These are phyloP conservation scores for Aspergillus sp. DNA, from an alignment of 2,329 filamentous ascomycete species.

Conservation along the genomic window DNA sequence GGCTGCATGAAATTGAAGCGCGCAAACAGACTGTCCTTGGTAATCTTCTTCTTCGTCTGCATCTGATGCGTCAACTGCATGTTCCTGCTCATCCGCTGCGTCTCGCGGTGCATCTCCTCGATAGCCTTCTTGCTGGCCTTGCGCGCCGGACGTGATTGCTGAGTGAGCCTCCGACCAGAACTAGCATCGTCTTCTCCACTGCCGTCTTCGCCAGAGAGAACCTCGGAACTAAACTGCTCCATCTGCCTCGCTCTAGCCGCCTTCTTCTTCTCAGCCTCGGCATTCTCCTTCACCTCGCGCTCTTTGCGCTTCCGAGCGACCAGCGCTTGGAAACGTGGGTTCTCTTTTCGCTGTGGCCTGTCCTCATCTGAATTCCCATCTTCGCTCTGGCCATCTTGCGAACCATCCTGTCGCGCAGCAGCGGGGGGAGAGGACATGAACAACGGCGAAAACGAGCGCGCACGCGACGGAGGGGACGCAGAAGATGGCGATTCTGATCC, in stretches of 20 bases:
- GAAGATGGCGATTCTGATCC: constrained; percentile 19
- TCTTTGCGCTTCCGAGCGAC: constrained; percentile 66
- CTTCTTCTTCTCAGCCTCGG: constrained; percentile 33
- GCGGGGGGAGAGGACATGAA: constrained; percentile 34
- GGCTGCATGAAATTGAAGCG: constrained; percentile 65
- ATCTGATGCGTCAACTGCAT: constrained; percentile 87
- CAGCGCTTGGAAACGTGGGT: constrained; percentile 59
- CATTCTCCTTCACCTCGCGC: constrained; percentile 56
- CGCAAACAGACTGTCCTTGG: constrained; percentile 71
- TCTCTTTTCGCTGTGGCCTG: constrained; percentile 27
- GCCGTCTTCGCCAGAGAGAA: constrained; percentile 43
- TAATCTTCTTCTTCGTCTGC: constrained; percentile 83
- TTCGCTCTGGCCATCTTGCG: constrained; percentile 7
- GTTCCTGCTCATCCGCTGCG: constrained; percentile 78
- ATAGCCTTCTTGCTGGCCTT: constrained; percentile 92
- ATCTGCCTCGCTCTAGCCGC: constrained; percentile 20
- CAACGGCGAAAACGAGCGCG: constrained; percentile 30
- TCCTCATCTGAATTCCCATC: constrained; percentile 11
- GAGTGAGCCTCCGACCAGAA: constrained; percentile 58
- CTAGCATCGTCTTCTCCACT: constrained; percentile 51
- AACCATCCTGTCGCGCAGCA: constrained; percentile 7
- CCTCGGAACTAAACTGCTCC: constrained; percentile 29
- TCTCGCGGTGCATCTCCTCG: constrained; percentile 91
- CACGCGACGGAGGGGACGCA: constrained; percentile 13
- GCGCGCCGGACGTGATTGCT: constrained; percentile 56